Conservation (phyloP, 2,329 filamentous ascomycete species). For the Phialophora chinensis region DNA sequence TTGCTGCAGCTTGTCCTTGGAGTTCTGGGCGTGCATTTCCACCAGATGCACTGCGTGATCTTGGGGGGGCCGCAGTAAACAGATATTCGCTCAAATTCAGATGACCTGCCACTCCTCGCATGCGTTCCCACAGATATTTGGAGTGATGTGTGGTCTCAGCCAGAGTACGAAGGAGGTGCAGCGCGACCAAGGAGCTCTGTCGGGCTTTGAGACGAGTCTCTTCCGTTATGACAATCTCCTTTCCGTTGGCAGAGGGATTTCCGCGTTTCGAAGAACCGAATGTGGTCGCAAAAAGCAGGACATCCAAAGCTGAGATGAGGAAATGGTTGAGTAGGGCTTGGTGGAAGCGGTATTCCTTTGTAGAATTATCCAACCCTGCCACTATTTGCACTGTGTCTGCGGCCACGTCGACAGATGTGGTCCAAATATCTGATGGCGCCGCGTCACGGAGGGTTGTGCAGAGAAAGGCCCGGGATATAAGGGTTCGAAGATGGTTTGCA, state of each 20-base stretch:
- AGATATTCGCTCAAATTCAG: constrained; percentile 12
- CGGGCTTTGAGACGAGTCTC: constrained; percentile 9
- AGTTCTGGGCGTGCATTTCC: constrained; percentile 7
- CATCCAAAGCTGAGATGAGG: constrained; percentile 14
- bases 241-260: constrained; percentile 15
- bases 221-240: constrained; percentile 13
- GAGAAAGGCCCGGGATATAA: constrained; percentile 13
- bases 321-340: constrained; percentile 13
- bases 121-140: constrained; percentile 18
- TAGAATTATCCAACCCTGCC: constrained; percentile 7
- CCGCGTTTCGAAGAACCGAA: constrained; percentile 12
- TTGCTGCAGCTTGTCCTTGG: constrained; percentile 1
- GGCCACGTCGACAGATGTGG: constrained; percentile 15
- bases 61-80: constrained; percentile 5
- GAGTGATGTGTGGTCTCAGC: constrained; percentile 9
- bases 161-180: constrained; percentile 13
- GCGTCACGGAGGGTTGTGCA: constrained; percentile 15
- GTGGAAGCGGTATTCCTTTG: constrained; percentile 12
- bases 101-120: constrained; percentile 12
- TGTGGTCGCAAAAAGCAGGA: constrained; percentile 15
- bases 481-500: constrained; percentile 16
- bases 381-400: constrained; percentile 8
- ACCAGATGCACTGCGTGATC: background rate
- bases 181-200: constrained; percentile 8
- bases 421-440: constrained; percentile 11